Base-by-base conservation (phyloP, 2,329 filamentous ascomycete species). In the Amylocarpus encephaloides region DNA sequence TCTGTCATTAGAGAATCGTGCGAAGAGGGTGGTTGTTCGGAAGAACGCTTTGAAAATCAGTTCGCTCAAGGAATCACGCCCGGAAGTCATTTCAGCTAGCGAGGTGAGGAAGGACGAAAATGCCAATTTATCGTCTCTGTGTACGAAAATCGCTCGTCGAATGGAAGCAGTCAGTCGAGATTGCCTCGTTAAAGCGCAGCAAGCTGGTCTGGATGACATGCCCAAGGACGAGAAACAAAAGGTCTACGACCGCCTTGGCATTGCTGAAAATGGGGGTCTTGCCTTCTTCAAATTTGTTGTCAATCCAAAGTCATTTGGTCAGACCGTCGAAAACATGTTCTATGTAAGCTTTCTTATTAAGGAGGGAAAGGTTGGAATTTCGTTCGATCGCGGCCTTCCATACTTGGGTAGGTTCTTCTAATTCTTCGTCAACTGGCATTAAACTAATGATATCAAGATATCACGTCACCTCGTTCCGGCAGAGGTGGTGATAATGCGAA, bases 321-420 rank as follows among this genome's bases (percentile, higher is more conserved):
- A 98, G 68, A 95, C 90, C 0, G 83, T 98, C 6, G 93, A 98
- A 66, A 98, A 98, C 62, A 75, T 98, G 61, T 98, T 98, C 68
- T 97, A 97, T 66, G 80, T 95, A 59, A 94, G 88, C 65, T 98
- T 98, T 64, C 71, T 98, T 53, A 89, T 97, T 52, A 82, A 88
- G 51, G 93, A 98, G 68, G 90, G 90, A 10, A 81, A 79, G 52
- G 79, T 90, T 5, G 81, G 80, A 32, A 76, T 98, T n/a, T 74
- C 79, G 2, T 78, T 82, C 49, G 91, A 82, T 11, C 71, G 85
- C 53, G 83, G 79, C 1, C 71, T 95, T 38, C 91, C 91, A n/a
- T 82, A 88, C 18, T 68, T 97, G 43, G 74, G 90, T 95, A 75
- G 74, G 86, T 77, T 35, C 13, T 39, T 38, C 26, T 12, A 40